Evolutionary conservation across 2,329 filamentous ascomycete genomes (phyloP).

Genomic region (Ophiostoma pallidulum): DNA sequence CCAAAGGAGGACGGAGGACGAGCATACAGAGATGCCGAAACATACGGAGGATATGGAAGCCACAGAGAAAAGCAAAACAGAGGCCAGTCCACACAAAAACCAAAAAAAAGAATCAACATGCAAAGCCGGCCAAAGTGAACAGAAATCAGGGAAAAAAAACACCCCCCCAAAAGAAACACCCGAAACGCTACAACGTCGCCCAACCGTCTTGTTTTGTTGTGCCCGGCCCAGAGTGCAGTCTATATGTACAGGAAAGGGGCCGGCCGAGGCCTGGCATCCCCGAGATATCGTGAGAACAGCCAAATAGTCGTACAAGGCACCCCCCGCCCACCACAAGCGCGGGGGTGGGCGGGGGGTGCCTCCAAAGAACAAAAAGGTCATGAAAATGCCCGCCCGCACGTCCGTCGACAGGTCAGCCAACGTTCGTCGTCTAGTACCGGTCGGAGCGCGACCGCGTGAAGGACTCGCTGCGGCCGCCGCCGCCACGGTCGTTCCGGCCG

Average conservation of each 20-base stretch:
- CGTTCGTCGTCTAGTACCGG: too few species aligned
- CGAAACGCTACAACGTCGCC: slow-evolving; percentile 1
- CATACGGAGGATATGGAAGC: too few species aligned
- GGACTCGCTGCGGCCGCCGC: background rate
- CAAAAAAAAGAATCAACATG: background rate
- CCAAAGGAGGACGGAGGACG: too few species aligned
- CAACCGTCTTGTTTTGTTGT: background rate
- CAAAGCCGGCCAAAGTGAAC: too few species aligned
- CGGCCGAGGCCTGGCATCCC: background rate
- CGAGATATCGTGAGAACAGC: background rate
- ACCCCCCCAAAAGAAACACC: background rate
- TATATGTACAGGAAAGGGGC: slow-evolving; percentile 10
- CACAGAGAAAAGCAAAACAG: too few species aligned
- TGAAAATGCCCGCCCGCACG: too few species aligned
- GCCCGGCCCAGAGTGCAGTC: slow-evolving; percentile 4
- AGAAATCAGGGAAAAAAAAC: background rate
- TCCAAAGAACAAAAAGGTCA: too few species aligned
- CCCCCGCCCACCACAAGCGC: too few species aligned
- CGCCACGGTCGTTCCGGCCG: background rate
- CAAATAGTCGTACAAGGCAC: background rate
- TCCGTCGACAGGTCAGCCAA: too few species aligned
- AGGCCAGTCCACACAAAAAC: background rate
- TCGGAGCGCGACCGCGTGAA: too few species aligned
- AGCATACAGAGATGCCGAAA: too few species aligned
- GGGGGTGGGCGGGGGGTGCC: too few species aligned